Conservation (phyloP, 331 rosid species). For the Rhamnella rubrinervis region DNA sequence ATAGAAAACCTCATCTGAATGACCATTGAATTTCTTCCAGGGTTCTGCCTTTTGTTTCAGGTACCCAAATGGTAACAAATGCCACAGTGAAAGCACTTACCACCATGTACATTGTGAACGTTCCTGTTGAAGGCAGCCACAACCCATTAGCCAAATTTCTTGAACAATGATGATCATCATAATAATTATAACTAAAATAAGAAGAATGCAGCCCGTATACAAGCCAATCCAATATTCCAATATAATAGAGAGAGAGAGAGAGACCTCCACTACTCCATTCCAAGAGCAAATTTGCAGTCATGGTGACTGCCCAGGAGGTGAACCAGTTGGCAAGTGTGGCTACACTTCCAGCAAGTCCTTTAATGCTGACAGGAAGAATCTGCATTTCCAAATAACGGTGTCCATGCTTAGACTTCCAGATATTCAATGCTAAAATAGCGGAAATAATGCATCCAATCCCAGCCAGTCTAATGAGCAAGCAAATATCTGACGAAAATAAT, state of each 20-base stretch:
- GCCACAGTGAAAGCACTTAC: slow-evolving; percentile 64
- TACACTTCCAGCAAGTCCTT: slow-evolving; percentile 91
- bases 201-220: too few species aligned
- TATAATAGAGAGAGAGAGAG: slow-evolving; percentile 17
- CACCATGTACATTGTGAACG: slow-evolving; percentile 68
- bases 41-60: slow-evolving; percentile 89
- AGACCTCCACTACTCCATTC: slow-evolving; percentile 88
- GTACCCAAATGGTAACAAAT: slow-evolving; percentile 76
- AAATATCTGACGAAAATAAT: slow-evolving; percentile 4
- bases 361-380: slow-evolving; percentile 90
- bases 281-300: slow-evolving; percentile 87
- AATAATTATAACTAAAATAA: not conserved
- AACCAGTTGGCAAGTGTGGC: slow-evolving; percentile 97
- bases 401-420: not conserved
- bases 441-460: not conserved
- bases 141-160: slow-evolving; percentile 14
- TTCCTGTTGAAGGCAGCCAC: slow-evolving; percentile 55
- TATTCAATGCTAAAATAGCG: not conserved
- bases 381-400: slow-evolving; percentile 25
- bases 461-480: slow-evolving; percentile 13
- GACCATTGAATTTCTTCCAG: slow-evolving; percentile 86
- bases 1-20: slow-evolving; percentile 59
- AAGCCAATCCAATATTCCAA: too few species aligned
- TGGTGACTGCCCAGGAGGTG: slow-evolving; percentile 59
- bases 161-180: not conserved